Percentiles rank a stretch among this genome's conserved stretches.
Conservation (phyloP, 352 stramenopile species). For the Pythium sp. region DNA sequence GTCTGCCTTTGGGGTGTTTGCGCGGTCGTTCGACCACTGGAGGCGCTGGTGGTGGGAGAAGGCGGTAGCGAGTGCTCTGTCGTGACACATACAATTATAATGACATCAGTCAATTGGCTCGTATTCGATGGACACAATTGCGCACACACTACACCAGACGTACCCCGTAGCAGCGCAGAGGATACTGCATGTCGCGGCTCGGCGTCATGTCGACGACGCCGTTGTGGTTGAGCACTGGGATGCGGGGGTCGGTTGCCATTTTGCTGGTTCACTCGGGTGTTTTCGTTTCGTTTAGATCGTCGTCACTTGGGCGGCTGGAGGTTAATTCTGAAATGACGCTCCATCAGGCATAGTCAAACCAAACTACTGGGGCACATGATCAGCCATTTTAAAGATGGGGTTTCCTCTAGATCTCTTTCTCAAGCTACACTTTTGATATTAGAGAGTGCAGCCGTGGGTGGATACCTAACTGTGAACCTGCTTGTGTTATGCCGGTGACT, state of each 20-base stretch:
- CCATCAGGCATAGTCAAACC: background rate
- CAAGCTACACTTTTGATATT: background rate
- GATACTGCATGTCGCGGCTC: background rate
- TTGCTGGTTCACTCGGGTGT: background rate
- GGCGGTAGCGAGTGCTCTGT: background rate
- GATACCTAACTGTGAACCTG: background rate
- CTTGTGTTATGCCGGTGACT: background rate
- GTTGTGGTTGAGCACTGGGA: conserved; percentile 8
- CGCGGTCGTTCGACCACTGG: background rate
- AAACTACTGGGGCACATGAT: background rate
- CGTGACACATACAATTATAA: background rate
- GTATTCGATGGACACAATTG: background rate
- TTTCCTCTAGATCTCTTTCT: background rate
- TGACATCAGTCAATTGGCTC: background rate
- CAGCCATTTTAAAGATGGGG: background rate
- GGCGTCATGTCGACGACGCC: background rate
- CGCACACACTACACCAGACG: background rate
- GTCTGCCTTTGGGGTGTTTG: background rate
- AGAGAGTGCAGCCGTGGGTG: background rate
- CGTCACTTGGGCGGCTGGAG: background rate
- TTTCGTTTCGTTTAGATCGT: background rate
- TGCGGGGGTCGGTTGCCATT: background rate
- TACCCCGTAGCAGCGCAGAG: conserved; percentile 1
- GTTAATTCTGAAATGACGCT: conserved; percentile 6
- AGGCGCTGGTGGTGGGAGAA: background rate